These are phyloP conservation scores for Yamadazyma triangularis DNA, from an alignment of 1,139 yeast genomes.

Conservation along the genomic window DNA sequence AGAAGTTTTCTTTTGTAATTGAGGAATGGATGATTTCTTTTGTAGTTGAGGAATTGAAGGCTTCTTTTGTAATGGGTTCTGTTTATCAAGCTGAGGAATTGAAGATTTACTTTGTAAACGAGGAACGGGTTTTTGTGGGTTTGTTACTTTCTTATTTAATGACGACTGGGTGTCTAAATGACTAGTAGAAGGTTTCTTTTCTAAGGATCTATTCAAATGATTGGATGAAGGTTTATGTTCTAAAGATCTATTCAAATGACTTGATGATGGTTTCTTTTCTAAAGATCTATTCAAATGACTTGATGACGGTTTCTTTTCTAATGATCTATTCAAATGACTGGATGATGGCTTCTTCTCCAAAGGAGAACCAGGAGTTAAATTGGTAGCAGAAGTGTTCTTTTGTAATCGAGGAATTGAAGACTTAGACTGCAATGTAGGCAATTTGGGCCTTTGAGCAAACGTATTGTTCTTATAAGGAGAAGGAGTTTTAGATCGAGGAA, in stretches of 20 bases:
- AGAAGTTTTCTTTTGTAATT: conserved; percentile 11
- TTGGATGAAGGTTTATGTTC: conserved; percentile 11
- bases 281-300: background rate
- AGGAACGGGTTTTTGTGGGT: no score
- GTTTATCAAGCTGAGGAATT: conserved; percentile 12
- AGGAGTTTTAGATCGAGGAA: conserved; percentile 9
- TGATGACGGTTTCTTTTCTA: conserved; percentile 9
- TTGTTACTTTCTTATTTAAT: conserved; percentile 5
- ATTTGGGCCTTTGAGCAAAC: conserved; percentile 10
- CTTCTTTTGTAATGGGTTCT: conserved; percentile 10
- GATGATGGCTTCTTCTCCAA: background rate
- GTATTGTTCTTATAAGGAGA: conserved; percentile 11
- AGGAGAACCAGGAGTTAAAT: background rate
- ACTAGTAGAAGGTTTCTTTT: conserved; percentile 6
- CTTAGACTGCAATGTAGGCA: conserved; percentile 7
- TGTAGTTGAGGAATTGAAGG: conserved; percentile 6
- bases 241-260: background rate
- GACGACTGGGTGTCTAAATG: conserved; percentile 2
- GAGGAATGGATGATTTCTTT: conserved; percentile 8
- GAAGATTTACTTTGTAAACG: conserved; percentile 10
- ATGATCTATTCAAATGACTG: conserved; percentile 1
- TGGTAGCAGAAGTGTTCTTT: conserved; percentile 10
- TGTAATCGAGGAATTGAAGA: conserved; percentile 11
- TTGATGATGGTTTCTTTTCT: background rate
- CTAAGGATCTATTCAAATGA: conserved; percentile 6